A percentile compares a stretch with the other conserved stretches of the same genome.
Evolutionary conservation across 495 filamentous ascomycete genomes (phyloP).

Genomic region (Penicillium herquei): DNA sequence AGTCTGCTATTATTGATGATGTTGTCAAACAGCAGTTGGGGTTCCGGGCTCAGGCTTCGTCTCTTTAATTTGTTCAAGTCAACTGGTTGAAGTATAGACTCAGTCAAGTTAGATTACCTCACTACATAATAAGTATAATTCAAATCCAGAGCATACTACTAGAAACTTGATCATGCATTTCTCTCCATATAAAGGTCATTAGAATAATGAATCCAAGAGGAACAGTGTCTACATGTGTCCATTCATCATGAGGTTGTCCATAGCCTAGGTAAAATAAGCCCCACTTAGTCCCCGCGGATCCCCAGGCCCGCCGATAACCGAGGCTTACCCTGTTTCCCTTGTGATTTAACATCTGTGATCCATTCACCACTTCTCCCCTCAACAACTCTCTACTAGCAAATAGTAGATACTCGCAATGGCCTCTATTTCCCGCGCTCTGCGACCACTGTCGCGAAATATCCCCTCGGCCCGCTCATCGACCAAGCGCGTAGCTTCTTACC

Average conservation of each 20-base stretch:
- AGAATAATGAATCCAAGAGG: too few species aligned
- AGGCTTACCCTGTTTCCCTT: slow-evolving; percentile 29
- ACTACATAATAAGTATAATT: too few species aligned
- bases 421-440: slow-evolving; percentile 64
- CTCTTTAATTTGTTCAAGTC: too few species aligned
- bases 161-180: too few species aligned
- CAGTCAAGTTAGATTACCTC: too few species aligned
- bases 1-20: slow-evolving; percentile 26
- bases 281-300: slow-evolving; percentile 8
- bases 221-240: too few species aligned
- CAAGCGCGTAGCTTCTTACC: slow-evolving; percentile 37
- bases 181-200: too few species aligned
- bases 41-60: slow-evolving; percentile 28
- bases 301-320: slow-evolving; percentile 37
- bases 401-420: slow-evolving; percentile 52
- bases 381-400: neutral
- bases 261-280: slow-evolving; percentile 7
- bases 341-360: slow-evolving; percentile 26
- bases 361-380: slow-evolving; percentile 8
- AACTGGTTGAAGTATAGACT: too few species aligned
- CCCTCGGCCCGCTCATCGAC: slow-evolving; percentile 45
- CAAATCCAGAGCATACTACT: too few species aligned
- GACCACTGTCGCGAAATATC: slow-evolving; percentile 63
- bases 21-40: slow-evolving; percentile 33
- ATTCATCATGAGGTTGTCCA: too few species aligned